Percentiles rank a stretch among this genome's conserved stretches.
Evolutionary conservation across 1,139 yeast species (phyloP).

Genomic region (Hanseniaspora gamundiae): DNA sequence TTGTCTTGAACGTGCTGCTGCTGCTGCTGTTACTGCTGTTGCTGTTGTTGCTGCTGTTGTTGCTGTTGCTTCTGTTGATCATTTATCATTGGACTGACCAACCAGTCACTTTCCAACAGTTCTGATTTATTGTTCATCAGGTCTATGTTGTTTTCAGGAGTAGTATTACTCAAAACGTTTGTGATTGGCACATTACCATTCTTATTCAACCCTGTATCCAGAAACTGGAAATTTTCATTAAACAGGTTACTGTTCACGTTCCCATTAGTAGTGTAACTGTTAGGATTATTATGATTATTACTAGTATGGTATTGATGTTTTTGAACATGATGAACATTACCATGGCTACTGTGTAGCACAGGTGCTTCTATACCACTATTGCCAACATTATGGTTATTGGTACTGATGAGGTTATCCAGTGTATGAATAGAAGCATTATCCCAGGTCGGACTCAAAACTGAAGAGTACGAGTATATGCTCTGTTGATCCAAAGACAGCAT

Average conservation of each 20-base stretch:
- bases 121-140: too few species aligned
- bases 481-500: slow-evolving; percentile 1
- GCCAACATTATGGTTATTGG: background rate
- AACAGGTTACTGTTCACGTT: background rate
- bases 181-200: too few species aligned
- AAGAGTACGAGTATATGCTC: background rate
- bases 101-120: too few species aligned
- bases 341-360: background rate
- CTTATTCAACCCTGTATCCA: background rate
- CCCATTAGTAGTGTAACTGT: background rate
- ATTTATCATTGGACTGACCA: too few species aligned
- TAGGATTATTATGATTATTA: background rate
- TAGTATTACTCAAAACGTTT: too few species aligned
- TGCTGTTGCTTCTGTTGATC: background rate
- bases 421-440: background rate
- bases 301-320: background rate
- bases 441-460: background rate
- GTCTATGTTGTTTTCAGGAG: too few species aligned
- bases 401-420: background rate
- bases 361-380: background rate
- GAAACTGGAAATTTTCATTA: background rate
- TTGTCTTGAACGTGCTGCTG: background rate
- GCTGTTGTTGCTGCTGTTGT: background rate
- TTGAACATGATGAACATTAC: background rate
- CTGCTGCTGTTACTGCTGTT: slow-evolving; percentile 4